A percentile compares a stretch with the other conserved stretches of the same genome.
Conservation (phyloP, 352 stramenopile genomes). For the Phytophthora litchii region DNA sequence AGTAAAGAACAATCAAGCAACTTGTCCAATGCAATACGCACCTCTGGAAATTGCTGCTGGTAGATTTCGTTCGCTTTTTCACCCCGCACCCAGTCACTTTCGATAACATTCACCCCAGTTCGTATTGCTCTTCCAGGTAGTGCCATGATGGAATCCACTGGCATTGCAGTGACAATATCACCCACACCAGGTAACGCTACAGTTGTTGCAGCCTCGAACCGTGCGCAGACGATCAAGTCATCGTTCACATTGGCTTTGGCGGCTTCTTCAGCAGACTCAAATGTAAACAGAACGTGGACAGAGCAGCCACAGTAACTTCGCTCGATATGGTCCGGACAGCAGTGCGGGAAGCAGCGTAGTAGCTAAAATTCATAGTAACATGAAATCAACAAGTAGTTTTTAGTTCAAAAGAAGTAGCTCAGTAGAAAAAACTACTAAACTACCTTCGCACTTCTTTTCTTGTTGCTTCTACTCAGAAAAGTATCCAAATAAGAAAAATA, state of each 20-base stretch:
- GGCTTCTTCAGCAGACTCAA: conserved; percentile 3
- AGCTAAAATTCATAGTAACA: conserved; percentile 11
- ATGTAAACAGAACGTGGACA: conserved; percentile 29
- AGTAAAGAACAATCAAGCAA: neutral
- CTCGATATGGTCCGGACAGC: conserved; percentile 35
- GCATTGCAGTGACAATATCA: conserved; percentile 3
- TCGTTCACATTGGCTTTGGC: conserved; percentile 1
- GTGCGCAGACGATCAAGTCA: conserved; percentile 34
- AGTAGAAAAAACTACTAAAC: neutral
- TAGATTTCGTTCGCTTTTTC: conserved; percentile 30
- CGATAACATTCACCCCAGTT: neutral
- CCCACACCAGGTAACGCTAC: conserved; percentile 1
- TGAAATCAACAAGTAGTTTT: neutral
- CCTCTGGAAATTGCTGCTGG: conserved; percentile 29
- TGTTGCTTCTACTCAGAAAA: conserved; percentile 21
- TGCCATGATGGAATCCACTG: conserved; percentile 5
- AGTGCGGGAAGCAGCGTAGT: conserved; percentile 47
- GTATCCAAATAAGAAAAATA: neutral
- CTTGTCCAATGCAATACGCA: conserved; percentile 4
- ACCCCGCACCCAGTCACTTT: conserved; percentile 34
- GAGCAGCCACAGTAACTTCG: conserved; percentile 45
- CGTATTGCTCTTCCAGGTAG: neutral
- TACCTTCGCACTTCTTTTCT: conserved; percentile 26
- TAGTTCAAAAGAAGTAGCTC: no score
- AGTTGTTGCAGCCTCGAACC: conserved; percentile 26